phyloP scores from a whole-genome alignment of 2,329 filamentous ascomycete species.

The Dactylellina leptospora region DNA sequence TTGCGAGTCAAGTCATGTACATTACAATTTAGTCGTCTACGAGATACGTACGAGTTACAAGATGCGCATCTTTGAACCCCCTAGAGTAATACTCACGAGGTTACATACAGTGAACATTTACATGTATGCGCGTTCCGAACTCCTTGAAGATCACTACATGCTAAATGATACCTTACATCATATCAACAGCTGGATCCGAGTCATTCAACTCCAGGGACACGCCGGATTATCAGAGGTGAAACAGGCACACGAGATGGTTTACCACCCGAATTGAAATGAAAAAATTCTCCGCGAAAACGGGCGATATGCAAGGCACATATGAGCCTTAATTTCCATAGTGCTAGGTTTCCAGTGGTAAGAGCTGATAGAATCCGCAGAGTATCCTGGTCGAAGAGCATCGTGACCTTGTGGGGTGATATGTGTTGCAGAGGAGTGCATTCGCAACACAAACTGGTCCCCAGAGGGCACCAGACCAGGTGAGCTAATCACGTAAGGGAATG shows the following conservation, averaged over 20 bases:
- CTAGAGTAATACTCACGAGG: constrained; percentile 16
- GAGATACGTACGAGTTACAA: constrained; percentile 13
- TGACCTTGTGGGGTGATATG: constrained; percentile 43
- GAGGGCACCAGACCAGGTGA: constrained; percentile 16
- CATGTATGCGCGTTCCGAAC: background rate
- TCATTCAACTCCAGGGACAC: constrained; percentile 14
- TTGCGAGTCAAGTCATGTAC: too few species aligned
- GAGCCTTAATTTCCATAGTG: background rate
- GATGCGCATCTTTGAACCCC: background rate
- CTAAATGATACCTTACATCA: constrained; percentile 42
- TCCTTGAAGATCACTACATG: background rate
- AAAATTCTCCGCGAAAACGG: constrained; percentile 39
- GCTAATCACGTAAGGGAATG: constrained; percentile 33
- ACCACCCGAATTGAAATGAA: constrained; percentile 3
- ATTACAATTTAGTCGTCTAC: constrained; percentile 19
- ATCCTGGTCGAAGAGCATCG: constrained; percentile 30
- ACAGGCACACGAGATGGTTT: constrained; percentile 29
- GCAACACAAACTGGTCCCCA: constrained; percentile 18
- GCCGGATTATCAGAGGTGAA: constrained; percentile 17
- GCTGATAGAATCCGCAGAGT: constrained; percentile 6
- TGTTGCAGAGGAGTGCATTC: constrained; percentile 28
- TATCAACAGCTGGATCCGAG: background rate
- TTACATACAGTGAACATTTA: background rate
- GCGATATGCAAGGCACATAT: constrained; percentile 37
- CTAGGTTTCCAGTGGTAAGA: background rate